Evolutionary conservation across 768 basidiomycete genomes (phyloP).

Genomic region (Lactifluus pinguis): DNA sequence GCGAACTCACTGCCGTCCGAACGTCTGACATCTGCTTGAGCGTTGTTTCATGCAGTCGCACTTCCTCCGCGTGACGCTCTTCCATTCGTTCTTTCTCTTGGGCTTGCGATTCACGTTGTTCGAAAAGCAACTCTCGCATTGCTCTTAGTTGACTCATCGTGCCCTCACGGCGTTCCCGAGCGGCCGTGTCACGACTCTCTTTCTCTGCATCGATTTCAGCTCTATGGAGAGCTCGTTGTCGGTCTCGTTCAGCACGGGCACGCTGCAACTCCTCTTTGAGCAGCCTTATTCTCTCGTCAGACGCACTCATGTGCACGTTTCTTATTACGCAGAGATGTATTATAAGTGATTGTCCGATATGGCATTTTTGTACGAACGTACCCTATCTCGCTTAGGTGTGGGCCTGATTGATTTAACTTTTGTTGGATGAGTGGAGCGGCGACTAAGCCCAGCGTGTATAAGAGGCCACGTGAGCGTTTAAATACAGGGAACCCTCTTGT

Average conservation of each 20-base stretch:
- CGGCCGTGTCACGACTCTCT: not conserved
- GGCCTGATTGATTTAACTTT: not conserved
- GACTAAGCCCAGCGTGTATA: too few relatives aligned
- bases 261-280: slow-evolving; percentile 8
- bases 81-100: slow-evolving; percentile 3
- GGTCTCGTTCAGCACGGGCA: slow-evolving; percentile 9
- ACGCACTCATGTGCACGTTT: slow-evolving; percentile 3
- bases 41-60: not conserved
- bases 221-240: not conserved
- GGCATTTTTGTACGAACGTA: not conserved
- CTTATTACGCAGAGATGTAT: not conserved
- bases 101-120: slow-evolving; percentile 1
- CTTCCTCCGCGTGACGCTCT: slow-evolving; percentile 1
- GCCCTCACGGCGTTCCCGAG: slow-evolving; percentile 8
- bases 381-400: not conserved
- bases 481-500: not conserved
- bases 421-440: not conserved
- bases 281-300: slow-evolving; percentile 1
- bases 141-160: slow-evolving; percentile 12
- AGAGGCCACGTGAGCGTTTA: slow-evolving; percentile 6
- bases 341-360: not conserved
- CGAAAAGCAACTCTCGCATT: slow-evolving; percentile 1
- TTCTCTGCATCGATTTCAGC: not conserved
- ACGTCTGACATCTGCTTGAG: slow-evolving; percentile 7
- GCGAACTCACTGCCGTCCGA: not conserved